Evolutionary conservation across 495 filamentous ascomycete species (phyloP), one percentile per base, ranked within the genome.

Genomic region (Aspergillus biplanus): DNA sequence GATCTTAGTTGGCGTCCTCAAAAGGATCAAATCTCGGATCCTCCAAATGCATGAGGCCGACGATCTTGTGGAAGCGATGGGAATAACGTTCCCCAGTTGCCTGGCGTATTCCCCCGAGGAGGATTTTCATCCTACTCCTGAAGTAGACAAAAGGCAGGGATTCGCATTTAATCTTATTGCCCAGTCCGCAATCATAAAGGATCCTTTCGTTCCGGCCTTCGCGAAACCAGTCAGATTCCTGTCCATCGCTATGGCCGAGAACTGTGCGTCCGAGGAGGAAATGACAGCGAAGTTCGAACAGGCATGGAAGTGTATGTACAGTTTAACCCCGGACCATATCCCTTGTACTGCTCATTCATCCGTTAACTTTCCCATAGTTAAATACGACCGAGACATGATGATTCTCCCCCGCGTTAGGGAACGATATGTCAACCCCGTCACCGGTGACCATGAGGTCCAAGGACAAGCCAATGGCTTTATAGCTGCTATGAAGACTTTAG

Each of bases 281-380:
- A 56, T 42, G 35, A 44, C 3, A 21, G 37, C 37, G 21, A n/a
- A 44, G 9, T 42, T 56, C 6, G 54, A 34, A 4, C n/a, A 39
- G 18, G 54, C 54, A 8, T 44, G n/a, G 54, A 44, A 56, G 33
- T 56, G 54, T 56, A 56, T 42, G 54, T 44, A 44, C 39, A 44
- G 39, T 44, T 44, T 44, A 44, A 44, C 39, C 7, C 39, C 39
- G n/a, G 39, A 44, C n/a, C 39, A 12, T 44, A 11, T 6, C 39
- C 39, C 39, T 37, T 55, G 35, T 35, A 37, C 35, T 55, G 13
- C 33, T 55, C 33, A 15, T 35, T 18, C 52, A 35, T 8, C 9
- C 5, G 18, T n/a, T 55, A 18, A 56, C 11, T 21, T 34, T 44
- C 6, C 42, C 18, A 31, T 35, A 44, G 54, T 56, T 21, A 56